A percentile compares a stretch with the other conserved stretches of the same genome.
These are phyloP conservation scores for Rhodotorula graminis DNA, from an alignment of 768 basidiomycete species.

Conservation along the genomic window DNA sequence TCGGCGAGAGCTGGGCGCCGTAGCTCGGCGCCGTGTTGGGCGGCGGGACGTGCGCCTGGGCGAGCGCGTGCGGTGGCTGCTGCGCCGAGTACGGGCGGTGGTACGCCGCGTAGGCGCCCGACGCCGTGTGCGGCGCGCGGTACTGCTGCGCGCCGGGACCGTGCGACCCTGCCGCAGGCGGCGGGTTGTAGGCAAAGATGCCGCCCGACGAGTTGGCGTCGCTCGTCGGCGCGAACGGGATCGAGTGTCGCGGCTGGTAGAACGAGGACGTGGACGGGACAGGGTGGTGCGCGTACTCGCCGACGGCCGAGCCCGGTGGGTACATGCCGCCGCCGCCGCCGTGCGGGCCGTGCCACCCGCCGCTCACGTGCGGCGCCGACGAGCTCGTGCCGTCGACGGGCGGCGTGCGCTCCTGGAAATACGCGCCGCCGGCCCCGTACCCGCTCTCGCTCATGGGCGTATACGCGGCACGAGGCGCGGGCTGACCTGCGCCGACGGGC, in stretches of 20 bases:
- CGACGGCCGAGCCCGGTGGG: not conserved
- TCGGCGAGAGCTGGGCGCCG: not conserved
- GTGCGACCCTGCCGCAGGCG: not conserved
- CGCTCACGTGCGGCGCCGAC: not conserved
- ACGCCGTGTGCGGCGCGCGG: not conserved
- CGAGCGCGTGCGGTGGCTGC: not conserved
- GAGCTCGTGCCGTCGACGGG: not conserved
- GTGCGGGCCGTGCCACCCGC: not conserved
- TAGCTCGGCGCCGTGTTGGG: not conserved
- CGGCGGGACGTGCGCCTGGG: not conserved
- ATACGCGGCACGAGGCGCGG: not conserved
- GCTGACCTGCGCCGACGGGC: not conserved
- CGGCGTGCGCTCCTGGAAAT: not conserved
- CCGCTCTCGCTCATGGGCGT: not conserved
- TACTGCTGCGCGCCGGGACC: not conserved
- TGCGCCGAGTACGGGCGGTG: not conserved
- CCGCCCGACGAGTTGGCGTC: not conserved
- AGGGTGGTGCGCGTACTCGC: not conserved
- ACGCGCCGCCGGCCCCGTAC: not conserved
- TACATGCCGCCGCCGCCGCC: not conserved
- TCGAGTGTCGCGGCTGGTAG: constrained; percentile 31
- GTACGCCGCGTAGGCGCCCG: not conserved
- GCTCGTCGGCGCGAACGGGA: constrained; percentile 10
- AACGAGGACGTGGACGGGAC: not conserved
- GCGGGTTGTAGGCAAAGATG: constrained; percentile 33